Evolutionary conservation across 768 basidiomycete genomes (phyloP).

Genomic region (Inosperma sp.): DNA sequence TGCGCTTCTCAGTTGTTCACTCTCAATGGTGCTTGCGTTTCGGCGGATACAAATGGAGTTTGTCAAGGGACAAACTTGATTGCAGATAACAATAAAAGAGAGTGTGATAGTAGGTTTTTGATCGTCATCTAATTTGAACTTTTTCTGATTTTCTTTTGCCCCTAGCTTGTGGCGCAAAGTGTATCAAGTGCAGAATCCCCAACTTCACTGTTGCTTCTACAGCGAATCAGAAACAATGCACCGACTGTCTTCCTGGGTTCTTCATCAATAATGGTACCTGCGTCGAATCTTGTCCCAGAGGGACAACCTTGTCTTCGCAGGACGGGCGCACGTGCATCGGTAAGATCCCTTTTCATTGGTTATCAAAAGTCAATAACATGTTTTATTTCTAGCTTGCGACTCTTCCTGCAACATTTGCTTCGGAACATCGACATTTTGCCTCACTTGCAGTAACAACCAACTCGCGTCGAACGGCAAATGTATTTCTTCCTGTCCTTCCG

Average conservation of each 20-base stretch:
- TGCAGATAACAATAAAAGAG: constrained; percentile 71
- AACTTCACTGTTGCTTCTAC: constrained; percentile 65
- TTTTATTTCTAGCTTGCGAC: constrained; percentile 49
- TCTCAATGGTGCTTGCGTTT: constrained; percentile 65
- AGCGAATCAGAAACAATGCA: constrained; percentile 63
- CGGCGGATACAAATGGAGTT: constrained; percentile 59
- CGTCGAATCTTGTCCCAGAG: constrained; percentile 63
- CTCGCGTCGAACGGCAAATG: constrained; percentile 72
- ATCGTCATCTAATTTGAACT: background rate
- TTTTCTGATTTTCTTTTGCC: constrained; percentile 7
- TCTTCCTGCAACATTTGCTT: constrained; percentile 68
- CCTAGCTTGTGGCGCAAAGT: constrained; percentile 71
- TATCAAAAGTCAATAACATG: background rate
- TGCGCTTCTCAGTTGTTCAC: constrained; percentile 59
- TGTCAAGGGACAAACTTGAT: constrained; percentile 64
- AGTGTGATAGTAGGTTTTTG: constrained; percentile 65
- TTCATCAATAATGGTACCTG: constrained; percentile 70
- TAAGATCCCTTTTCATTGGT: constrained; percentile 17
- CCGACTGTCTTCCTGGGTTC: constrained; percentile 71
- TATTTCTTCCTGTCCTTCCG: constrained; percentile 63
- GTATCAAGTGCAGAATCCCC: constrained; percentile 69
- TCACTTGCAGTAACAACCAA: constrained; percentile 62
- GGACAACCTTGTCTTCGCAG: constrained; percentile 65
- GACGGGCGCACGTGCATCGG: constrained; percentile 70
- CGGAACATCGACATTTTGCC: constrained; percentile 64